These are phyloP conservation scores for Alternaria triticimaculans DNA, from an alignment of 2,329 filamentous ascomycete genomes.

Conservation along the genomic window DNA sequence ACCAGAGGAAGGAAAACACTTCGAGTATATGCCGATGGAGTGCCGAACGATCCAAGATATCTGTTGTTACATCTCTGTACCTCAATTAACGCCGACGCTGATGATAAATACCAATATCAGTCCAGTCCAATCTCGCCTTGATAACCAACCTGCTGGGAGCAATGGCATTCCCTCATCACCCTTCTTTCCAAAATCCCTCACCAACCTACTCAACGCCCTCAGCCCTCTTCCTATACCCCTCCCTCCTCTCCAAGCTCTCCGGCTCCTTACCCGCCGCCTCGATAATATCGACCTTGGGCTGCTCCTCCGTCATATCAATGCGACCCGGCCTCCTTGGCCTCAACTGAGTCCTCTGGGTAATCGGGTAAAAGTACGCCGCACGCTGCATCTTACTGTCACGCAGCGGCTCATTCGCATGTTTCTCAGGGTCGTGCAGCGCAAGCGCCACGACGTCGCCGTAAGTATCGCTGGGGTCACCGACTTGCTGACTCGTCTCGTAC, in stretches of 20 bases:
- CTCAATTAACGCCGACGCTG: slow-evolving; percentile 65
- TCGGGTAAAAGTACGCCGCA: slow-evolving; percentile 69
- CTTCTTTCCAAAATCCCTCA: no score
- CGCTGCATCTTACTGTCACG: slow-evolving; percentile 50
- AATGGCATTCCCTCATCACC: no score
- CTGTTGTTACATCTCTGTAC: background rate
- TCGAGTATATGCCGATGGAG: background rate
- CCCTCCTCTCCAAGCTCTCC: slow-evolving; percentile 57
- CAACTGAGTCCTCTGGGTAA: slow-evolving; percentile 63
- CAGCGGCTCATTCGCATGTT: slow-evolving; percentile 46
- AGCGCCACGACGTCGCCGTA: slow-evolving; percentile 64
- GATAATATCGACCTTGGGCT: slow-evolving; percentile 59
- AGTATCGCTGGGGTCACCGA: slow-evolving; percentile 57
- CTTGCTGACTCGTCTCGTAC: slow-evolving; percentile 66
- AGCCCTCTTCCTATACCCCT: slow-evolving; percentile 53
- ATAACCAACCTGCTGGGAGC: background rate
- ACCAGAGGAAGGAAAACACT: background rate
- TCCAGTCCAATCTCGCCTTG: background rate
- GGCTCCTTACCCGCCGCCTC: slow-evolving; percentile 60
- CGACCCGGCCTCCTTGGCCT: slow-evolving; percentile 53
- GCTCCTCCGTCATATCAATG: slow-evolving; percentile 51
- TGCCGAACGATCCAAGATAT: background rate
- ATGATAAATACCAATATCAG: background rate
- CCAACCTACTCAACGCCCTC: slow-evolving; percentile 45
- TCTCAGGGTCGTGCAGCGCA: slow-evolving; percentile 62